A percentile compares a stretch with the other conserved stretches of the same genome.
Conservation (phyloP, 2,329 filamentous ascomycete species). For the Colletotrichum theobromicola region DNA sequence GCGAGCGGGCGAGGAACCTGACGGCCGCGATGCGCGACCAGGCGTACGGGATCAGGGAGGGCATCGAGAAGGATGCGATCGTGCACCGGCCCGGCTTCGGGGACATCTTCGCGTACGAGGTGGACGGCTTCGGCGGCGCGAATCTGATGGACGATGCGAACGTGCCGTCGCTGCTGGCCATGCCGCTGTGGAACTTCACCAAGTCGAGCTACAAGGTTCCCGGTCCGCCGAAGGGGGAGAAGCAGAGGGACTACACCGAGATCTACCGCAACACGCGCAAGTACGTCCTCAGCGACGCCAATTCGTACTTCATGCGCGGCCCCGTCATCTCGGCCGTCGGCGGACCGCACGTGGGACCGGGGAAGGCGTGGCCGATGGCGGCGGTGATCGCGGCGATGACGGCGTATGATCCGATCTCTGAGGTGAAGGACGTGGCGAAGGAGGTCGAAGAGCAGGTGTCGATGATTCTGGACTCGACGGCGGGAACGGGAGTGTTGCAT, state of each 20-base stretch:
- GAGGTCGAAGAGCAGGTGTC: conserved; percentile 38
- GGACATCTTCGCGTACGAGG: conserved; percentile 78
- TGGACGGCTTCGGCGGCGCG: conserved; percentile 73
- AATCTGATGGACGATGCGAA: conserved; percentile 78
- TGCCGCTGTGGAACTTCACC: conserved; percentile 67
- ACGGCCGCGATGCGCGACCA: conserved; percentile 60
- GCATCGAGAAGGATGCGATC: conserved; percentile 74
- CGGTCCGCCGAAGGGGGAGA: conserved; percentile 1
- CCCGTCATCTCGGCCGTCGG: conserved; percentile 75
- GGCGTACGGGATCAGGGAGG: conserved; percentile 67
- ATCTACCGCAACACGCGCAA: conserved; percentile 80
- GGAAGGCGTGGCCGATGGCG: conserved; percentile 62
- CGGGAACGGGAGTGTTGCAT: conserved; percentile 50
- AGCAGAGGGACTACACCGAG: conserved; percentile 57
- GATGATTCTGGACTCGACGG: conserved; percentile 45
- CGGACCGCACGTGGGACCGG: conserved; percentile 67
- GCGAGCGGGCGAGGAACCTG: conserved; percentile 49
- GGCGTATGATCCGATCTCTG: conserved; percentile 32
- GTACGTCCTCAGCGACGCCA: conserved; percentile 77
- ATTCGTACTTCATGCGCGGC: conserved; percentile 79
- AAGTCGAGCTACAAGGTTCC: conserved; percentile 6
- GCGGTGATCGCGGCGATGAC: conserved; percentile 59
- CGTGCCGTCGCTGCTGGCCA: conserved; percentile 69
- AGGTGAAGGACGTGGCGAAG: conserved; percentile 31
- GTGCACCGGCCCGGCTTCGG: conserved; percentile 58